Evolutionary conservation across 192 early-diverging fungal genomes (phyloP), one percentile per base, ranked within the genome.

Genomic region (Podila verticillata): DNA sequence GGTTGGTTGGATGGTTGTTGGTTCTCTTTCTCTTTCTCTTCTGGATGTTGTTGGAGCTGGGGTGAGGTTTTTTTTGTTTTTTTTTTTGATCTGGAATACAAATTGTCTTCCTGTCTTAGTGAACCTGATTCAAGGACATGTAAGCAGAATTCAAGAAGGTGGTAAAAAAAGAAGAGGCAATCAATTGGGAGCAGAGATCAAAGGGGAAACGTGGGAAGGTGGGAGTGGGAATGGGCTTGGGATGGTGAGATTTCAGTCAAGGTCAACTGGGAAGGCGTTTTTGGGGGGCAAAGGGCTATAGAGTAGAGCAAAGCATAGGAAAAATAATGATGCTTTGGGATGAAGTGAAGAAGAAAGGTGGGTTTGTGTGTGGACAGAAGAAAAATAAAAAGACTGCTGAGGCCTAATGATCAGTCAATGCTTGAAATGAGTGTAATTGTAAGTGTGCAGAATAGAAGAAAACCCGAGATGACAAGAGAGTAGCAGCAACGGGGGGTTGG

Each of bases 401-500:
- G 31, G 8, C 13, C 48, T 7, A 66, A 29, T 17, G 65, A 66
- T 30, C 24, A 31, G 10, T n/a, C n/a, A 22, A 17, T 39, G 6
- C 31, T n/a, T 49, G 58, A 71, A 24, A 36, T 51, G 57, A 30
- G 28, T 10, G 48, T 34, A 48, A 20, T 49, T 7, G 26, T 5
- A 28, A 22, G 58, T 48, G 59, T 29, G 57, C 2, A 59, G 57
- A 48, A 44, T 19, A 47, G n/a, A 68, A 59, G 59, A 58, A 39
- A 65, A 75, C 74, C 74, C 74, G 74, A 75, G 74, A 65, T 75
- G 74, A 62, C 32, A 29, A 60, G 20, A 54, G 51, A 26, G 20
- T 24, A 54, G 9, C 51, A 62, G 61, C 68, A 69, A 75, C 74
- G 66, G 74, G 74, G 74, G 67, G 74, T 75, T 75, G 74, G 74